Percentiles rank a stretch among this genome's conserved stretches.
Conservation (phyloP, 257 asterid species). For the Scutellaria minor region DNA sequence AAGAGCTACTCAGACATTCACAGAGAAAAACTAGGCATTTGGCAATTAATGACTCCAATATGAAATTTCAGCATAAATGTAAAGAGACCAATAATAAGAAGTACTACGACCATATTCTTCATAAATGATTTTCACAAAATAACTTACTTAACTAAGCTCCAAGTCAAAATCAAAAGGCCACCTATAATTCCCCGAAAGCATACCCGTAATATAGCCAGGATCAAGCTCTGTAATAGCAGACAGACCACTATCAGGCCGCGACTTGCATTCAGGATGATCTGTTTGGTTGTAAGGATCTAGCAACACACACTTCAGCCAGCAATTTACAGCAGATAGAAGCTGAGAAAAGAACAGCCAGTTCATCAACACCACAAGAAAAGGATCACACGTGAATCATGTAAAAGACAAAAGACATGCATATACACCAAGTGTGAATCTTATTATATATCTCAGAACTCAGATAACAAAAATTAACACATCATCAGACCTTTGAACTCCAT, state of each 20-base stretch:
- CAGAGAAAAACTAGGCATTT: conserved; percentile 18
- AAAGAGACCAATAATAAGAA: conserved; percentile 1
- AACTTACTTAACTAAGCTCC: conserved; percentile 22
- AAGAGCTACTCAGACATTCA: conserved; percentile 7
- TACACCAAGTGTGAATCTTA: conserved; percentile 9
- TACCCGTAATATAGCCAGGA: conserved; percentile 98
- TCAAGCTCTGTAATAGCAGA: conserved; percentile 99
- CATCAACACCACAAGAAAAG: conserved; percentile 11
- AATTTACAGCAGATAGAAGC: conserved; percentile 96
- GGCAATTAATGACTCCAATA: conserved; percentile 18
- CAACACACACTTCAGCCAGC: conserved; percentile 94
- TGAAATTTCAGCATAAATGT: conserved; percentile 25
- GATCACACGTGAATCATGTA: neutral
- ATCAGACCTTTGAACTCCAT: conserved; percentile 5
- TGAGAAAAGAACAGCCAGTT: conserved; percentile 44
- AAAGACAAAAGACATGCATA: conserved; percentile 5
- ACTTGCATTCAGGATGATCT: conserved; percentile 95
- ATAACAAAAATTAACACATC: conserved; percentile 16
- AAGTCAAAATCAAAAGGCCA: conserved; percentile 2
- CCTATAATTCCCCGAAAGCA: conserved; percentile 12
- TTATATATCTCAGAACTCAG: conserved; percentile 11
- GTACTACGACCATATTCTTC: conserved; percentile 8
- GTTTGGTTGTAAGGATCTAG: conserved; percentile 95
- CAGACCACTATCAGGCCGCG: conserved; percentile 98
- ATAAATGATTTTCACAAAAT: conserved; percentile 10